Percentiles rank a stretch among this genome's conserved stretches.
Evolutionary conservation across 106 monocot species (phyloP).

Genomic region (Dendrobium huoshanense): DNA sequence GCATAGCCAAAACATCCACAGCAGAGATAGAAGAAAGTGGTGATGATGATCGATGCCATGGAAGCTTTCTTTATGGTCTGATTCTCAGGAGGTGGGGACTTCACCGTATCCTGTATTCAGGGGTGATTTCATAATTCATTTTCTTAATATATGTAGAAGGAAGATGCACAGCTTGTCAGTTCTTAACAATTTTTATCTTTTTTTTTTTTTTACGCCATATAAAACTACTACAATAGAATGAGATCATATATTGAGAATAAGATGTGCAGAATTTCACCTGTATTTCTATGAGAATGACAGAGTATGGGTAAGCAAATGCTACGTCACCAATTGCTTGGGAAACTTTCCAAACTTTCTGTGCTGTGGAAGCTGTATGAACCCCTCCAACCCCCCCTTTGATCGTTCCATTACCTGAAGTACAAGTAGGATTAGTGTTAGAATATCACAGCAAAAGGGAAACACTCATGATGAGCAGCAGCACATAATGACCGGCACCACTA

Average conservation of each 20-base stretch:
- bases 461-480: no score
- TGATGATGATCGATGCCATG: conserved; percentile 44
- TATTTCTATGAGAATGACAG: conserved; percentile 70
- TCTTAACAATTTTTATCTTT: not conserved
- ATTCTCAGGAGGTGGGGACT: conserved; percentile 72
- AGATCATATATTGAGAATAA: not conserved
- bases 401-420: conserved; percentile 42
- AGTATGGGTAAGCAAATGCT: conserved; percentile 78
- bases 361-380: conserved; percentile 26
- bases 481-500: no score
- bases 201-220: not conserved
- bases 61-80: conserved; percentile 84
- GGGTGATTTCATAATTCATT: not conserved
- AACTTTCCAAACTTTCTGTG: conserved; percentile 66
- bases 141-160: not conserved
- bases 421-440: no score
- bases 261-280: conserved; percentile 29
- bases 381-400: conserved; percentile 65
- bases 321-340: conserved; percentile 87
- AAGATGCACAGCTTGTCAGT: no score
- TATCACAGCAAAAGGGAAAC: no score
- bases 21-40: conserved; percentile 90
- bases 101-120: conserved; percentile 72
- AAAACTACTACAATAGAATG: not conserved
- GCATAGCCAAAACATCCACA: conserved; percentile 93